phyloP scores from a whole-genome alignment of 2,329 filamentous ascomycete species.

The Colletotrichum coccodes region DNA sequence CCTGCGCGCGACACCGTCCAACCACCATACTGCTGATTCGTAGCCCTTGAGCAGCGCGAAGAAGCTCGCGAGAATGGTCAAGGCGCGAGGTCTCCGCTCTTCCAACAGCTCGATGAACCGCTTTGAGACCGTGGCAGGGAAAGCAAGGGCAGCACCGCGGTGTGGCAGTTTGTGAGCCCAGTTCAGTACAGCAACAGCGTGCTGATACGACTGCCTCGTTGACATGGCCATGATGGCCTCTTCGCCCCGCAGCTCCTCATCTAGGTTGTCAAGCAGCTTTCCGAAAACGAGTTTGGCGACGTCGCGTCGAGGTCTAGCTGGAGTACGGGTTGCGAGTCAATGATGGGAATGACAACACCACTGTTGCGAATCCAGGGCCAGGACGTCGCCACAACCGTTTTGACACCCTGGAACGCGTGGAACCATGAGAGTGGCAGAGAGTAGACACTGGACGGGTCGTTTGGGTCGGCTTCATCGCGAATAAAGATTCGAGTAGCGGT shows the following conservation, averaged over 20 bases:
- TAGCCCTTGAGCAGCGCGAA: constrained; percentile 73
- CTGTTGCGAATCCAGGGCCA: constrained; percentile 73
- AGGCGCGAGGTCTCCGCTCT: constrained; percentile 67
- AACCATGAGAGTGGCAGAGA: constrained; percentile 72
- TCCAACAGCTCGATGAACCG: constrained; percentile 70
- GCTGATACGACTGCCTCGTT: constrained; percentile 67
- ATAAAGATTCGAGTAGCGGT: constrained; percentile 71
- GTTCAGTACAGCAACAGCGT: constrained; percentile 73
- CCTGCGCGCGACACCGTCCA: constrained; percentile 72
- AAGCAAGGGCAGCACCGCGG: constrained; percentile 67
- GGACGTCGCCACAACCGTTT: constrained; percentile 70
- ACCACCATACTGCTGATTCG: constrained; percentile 72
- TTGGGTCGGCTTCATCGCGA: constrained; percentile 60
- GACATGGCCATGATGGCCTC: constrained; percentile 43
- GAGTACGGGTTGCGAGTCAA: constrained; percentile 72
- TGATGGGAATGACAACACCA: constrained; percentile 67
- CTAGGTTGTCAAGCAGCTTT: constrained; percentile 66
- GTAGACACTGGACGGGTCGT: constrained; percentile 57
- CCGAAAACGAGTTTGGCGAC: constrained; percentile 67
- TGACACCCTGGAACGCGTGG: constrained; percentile 74
- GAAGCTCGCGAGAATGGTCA: constrained; percentile 73
- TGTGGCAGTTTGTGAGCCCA: constrained; percentile 72
- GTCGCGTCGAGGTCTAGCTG: constrained; percentile 66
- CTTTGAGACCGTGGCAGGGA: constrained; percentile 72
- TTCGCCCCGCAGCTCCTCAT: constrained; percentile 59